Base-by-base conservation (phyloP, 192 early-diverging fungal genomes). In the Coemansia sp. region DNA sequence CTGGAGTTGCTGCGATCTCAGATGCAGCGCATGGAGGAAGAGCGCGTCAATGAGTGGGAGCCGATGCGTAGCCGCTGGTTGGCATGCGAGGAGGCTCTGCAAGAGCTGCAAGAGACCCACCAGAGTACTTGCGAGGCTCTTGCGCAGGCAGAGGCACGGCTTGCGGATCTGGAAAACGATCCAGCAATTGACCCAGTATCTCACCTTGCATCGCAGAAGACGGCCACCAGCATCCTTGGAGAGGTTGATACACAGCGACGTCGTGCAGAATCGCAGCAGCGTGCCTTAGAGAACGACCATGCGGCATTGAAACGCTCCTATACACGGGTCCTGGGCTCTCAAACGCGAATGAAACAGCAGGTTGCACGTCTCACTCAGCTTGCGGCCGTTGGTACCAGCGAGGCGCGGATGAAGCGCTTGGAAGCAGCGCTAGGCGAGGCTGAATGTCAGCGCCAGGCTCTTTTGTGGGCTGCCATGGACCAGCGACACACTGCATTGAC, bases 301-400 rank as follows among this genome's bases (percentile, higher is more conserved):
- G 47, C 64, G 11, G 67, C 53, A 19, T 45, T 82, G 50, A 72
- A 70, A 53, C 70, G 75, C n/a, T 74, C 79, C 2, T 82, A 74
- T 38, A 32, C 61, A 4, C 70, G 79, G 7, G 70, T 74, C 4
- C 40, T 71, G 56, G 62, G 56, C 44, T 64, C 74, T 40, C 79
- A 82, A 65, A 49, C 70, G 5, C 66, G 79, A 9, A 82, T 82
- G 79, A 72, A 74, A 64, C 79, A 82, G 71, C 79, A 82, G 61
- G 79, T 82, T 6, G 63, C 79, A 0, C 57, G 79, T 6, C 71
- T 82, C 18, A 71, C 79, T 15, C 79, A 82, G 70, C 68, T 82
- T 26, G 79, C 79, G 0, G 79, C 79, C 1, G 59, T 68, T 0
- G 74, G 74, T 4, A 74, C 74, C 3, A 70, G 21, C 59, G 79